Base-by-base conservation (phyloP, 1,284 basidiomycete genomes). In the Sporisorium exsertum region DNA sequence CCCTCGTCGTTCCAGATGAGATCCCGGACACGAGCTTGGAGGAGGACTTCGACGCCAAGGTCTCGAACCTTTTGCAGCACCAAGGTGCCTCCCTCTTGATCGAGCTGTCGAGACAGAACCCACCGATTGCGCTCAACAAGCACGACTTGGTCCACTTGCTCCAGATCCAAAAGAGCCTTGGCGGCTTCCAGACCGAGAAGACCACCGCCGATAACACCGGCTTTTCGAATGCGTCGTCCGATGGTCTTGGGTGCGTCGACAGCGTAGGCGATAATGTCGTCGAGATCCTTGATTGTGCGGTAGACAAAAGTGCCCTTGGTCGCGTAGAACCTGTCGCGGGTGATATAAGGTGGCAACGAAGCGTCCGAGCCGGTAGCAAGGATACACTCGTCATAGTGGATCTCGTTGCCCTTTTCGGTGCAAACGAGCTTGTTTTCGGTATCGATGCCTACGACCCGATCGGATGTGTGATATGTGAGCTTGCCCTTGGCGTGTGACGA, bases 151-250 rank as follows among this genome's bases (percentile, higher is more conserved):
- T 85, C 81, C 54, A 87, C 76, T n/a, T 86, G 87, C 59, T 86
- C 85, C 68, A 91, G 87, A 83, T 93, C 91, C 74, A 90, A 89
- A 6, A 91, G 88, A 0, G 91, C 92, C 78, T 92, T 92, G 15
- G 91, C 91, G 0, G 91, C 91, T 86, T 92, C 92, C 27, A 93
- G 87, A 16, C 91, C 92, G 16, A 92, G 88, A 1, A 93, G 85
- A 35, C 91, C 91, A 20, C 91, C 91, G n/a, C 92, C 92, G 18
- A 93, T 88, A 4, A 92, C 89, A 5, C 89, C 87, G 0, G 89
- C 90, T 50, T 68, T 77, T 26, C 70, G 74, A 20, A 74, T 65
- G 20, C 75, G 67, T 29, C 72, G 69, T 12, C 72, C 71, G 27
- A 76, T 27, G 22, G 68, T 71, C 46, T 66, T 71, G 33, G 72